These are phyloP conservation scores for Tylopilus subfusipes DNA, from an alignment of 768 basidiomycete genomes.

Conservation along the genomic window DNA sequence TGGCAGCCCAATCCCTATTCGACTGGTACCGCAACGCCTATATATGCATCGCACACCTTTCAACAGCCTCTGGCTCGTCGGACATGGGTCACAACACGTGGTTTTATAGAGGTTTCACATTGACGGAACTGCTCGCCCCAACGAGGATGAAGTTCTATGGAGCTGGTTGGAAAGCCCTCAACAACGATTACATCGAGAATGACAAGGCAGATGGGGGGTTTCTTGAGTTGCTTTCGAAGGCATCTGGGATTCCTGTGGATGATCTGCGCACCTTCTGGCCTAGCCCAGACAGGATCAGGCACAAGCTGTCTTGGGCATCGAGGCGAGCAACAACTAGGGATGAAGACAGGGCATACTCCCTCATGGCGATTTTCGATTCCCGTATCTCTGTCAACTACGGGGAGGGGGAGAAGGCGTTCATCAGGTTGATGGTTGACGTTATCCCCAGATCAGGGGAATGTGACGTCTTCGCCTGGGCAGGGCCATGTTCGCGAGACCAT, in stretches of 20 bases:
- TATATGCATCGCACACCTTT: constrained; percentile 18
- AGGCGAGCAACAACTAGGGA: constrained; percentile 2
- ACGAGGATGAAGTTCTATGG: constrained; percentile 23
- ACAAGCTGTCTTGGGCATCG: constrained; percentile 20
- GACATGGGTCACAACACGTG: constrained; percentile 10
- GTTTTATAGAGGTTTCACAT: constrained; percentile 16
- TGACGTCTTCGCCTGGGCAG: constrained; percentile 24
- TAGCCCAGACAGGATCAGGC: constrained; percentile 16
- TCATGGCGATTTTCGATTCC: constrained; percentile 17
- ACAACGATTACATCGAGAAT: constrained; percentile 15
- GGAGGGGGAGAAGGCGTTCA: constrained; percentile 15
- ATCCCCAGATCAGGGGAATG: constrained; percentile 17
- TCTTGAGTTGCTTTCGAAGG: constrained; percentile 10
- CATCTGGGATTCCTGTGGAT: constrained; percentile 7
- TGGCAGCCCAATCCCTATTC: constrained; percentile 3
- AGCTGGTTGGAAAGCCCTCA: constrained; percentile 13
- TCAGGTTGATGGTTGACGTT: constrained; percentile 16
- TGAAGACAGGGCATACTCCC: constrained; percentile 20
- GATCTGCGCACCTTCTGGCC: constrained; percentile 22
- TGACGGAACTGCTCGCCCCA: constrained; percentile 20
- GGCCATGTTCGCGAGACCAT: constrained; percentile 5
- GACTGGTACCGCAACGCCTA: constrained; percentile 23
- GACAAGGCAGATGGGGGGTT: constrained; percentile 22
- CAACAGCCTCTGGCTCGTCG: neutral
- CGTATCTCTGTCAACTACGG: constrained; percentile 11